A percentile compares a stretch with the other conserved stretches of the same genome.
These are phyloP conservation scores for Diddensiella transvaalensis DNA, from an alignment of 805 yeast genomes.

Conservation along the genomic window DNA sequence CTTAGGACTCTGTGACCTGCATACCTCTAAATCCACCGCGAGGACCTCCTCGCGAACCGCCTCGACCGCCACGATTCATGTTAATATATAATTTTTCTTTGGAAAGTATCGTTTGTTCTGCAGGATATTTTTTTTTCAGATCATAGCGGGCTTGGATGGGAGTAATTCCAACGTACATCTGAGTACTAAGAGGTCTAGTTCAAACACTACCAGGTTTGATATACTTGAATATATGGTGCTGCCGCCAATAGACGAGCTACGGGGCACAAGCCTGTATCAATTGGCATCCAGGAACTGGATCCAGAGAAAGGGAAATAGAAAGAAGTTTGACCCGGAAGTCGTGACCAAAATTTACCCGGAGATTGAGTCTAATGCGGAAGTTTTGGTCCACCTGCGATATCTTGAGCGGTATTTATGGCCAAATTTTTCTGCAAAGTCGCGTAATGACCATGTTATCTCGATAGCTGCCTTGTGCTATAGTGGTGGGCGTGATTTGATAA, in stretches of 20 bases:
- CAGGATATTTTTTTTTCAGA: conserved; percentile 1
- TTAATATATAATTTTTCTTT: conserved; percentile 3
- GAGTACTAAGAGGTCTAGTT: not conserved
- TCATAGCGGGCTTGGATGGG: not conserved
- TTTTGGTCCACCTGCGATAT: conserved; percentile 16
- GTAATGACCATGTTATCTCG: conserved; percentile 40
- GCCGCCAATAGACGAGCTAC: not conserved
- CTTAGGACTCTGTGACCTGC: too few species aligned
- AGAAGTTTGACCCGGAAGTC: conserved; percentile 3
- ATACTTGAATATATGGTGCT: not conserved
- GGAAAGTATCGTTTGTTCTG: not conserved
- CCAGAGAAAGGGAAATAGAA: not conserved
- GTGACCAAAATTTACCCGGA: not conserved
- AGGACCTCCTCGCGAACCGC: conserved; percentile 57
- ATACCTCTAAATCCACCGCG: conserved; percentile 52
- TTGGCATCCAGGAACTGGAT: conserved; percentile 7
- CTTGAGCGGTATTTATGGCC: conserved; percentile 39
- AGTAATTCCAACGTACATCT: conserved; percentile 1
- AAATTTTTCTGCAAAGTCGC: conserved; percentile 38
- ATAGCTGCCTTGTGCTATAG: conserved; percentile 29
- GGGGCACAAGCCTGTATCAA: not conserved
- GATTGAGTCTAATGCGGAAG: conserved; percentile 1
- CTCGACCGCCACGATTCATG: conserved; percentile 72
- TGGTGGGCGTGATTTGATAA: conserved; percentile 9
- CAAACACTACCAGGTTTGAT: not conserved